Conservation (phyloP, 1,284 basidiomycete genomes). For the Porogramme epimiltina region DNA sequence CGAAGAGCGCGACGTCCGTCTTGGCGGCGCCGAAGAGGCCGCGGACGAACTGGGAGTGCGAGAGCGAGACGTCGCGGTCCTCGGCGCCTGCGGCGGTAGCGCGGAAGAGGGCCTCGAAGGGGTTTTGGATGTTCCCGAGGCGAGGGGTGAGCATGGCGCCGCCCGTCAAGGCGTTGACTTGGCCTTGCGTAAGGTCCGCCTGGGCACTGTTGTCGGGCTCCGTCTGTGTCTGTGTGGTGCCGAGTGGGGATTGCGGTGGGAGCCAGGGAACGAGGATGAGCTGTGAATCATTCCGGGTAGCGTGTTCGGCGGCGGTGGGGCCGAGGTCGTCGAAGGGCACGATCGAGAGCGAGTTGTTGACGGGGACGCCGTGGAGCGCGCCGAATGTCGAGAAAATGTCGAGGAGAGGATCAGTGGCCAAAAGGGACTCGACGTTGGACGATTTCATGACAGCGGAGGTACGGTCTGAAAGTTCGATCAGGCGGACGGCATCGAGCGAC, state of each 20-base stretch:
- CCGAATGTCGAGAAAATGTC: conserved; percentile 67
- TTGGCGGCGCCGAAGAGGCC: conserved; percentile 54
- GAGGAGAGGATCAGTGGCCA: conserved; percentile 60
- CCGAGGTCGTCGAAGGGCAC: conserved; percentile 61
- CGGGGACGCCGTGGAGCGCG: conserved; percentile 54
- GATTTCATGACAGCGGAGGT: conserved; percentile 72
- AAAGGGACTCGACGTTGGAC: conserved; percentile 54
- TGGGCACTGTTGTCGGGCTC: not conserved
- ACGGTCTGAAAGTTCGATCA: conserved; percentile 72
- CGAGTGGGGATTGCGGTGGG: conserved; percentile 35
- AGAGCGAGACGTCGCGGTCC: conserved; percentile 31
- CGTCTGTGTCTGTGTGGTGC: conserved; percentile 20
- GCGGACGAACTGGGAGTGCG: conserved; percentile 61
- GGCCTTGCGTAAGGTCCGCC: not conserved
- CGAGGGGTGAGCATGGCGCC: conserved; percentile 13
- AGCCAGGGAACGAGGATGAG: conserved; percentile 71
- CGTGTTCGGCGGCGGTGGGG: conserved; percentile 52
- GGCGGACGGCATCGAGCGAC: conserved; percentile 50
- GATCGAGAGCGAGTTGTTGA: conserved; percentile 55
- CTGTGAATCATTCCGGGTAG: conserved; percentile 47
- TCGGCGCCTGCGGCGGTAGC: conserved; percentile 31
- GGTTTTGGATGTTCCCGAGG: conserved; percentile 32
- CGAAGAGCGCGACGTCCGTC: conserved; percentile 61
- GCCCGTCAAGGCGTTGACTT: not conserved
- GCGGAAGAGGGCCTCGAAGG: conserved; percentile 69